These are phyloP conservation scores for Corchorus olitorius DNA, from an alignment of 345 rosid genomes.

Conservation along the genomic window DNA sequence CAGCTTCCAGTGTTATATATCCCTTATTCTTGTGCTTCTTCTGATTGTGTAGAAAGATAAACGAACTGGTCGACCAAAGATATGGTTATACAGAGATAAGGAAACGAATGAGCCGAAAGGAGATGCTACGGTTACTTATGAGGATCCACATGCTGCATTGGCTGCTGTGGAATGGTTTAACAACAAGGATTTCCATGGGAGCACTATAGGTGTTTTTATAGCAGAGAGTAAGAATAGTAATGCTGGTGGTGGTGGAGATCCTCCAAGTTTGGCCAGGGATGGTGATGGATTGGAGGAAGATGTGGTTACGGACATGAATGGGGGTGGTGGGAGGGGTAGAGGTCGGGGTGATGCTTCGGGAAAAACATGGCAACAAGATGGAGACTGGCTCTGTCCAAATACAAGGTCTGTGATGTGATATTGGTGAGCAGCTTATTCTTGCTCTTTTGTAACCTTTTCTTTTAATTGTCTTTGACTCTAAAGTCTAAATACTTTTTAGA, in stretches of 20 bases:
- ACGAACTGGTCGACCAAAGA: slow-evolving; percentile 87
- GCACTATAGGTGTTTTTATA: slow-evolving; percentile 70
- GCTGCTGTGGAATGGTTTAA: slow-evolving; percentile 99
- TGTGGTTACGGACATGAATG: slow-evolving; percentile 41
- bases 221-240: slow-evolving; percentile 76
- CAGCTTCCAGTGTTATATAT: background rate
- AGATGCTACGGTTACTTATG: slow-evolving; percentile 96
- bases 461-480: background rate
- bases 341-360: slow-evolving; percentile 77
- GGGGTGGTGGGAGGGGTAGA: slow-evolving; percentile 67
- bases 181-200: slow-evolving; percentile 93
- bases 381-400: slow-evolving; percentile 99
- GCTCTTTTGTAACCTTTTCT: slow-evolving; percentile 43
- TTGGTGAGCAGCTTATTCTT: slow-evolving; percentile 98
- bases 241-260: slow-evolving; percentile 37
- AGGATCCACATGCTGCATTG: slow-evolving; percentile 94
- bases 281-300: slow-evolving; percentile 52
- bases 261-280: slow-evolving; percentile 38
- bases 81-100: slow-evolving; percentile 92
- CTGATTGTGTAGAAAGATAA: slow-evolving; percentile 65
- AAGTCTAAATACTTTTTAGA: slow-evolving; percentile 12
- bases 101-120: slow-evolving; percentile 90
- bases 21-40: background rate
- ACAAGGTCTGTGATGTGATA: slow-evolving; percentile 99
- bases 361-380: slow-evolving; percentile 94